These are phyloP conservation scores for Henckelia pumila DNA, from an alignment of 257 asterid species.

Conservation along the genomic window DNA sequence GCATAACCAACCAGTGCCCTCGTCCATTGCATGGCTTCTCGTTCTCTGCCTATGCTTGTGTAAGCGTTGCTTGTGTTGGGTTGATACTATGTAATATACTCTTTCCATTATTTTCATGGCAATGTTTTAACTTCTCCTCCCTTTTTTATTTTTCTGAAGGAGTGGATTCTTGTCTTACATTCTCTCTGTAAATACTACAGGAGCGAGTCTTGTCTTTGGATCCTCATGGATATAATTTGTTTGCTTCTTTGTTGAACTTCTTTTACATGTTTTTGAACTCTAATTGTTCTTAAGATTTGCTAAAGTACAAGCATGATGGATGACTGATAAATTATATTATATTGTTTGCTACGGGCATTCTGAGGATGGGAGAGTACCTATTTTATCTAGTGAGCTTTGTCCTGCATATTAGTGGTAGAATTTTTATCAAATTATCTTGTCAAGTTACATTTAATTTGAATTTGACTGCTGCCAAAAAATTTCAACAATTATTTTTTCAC, in stretches of 20 bases:
- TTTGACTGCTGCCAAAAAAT: not conserved
- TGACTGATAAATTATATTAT: not conserved
- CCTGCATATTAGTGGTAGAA: not conserved
- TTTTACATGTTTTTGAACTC: not conserved
- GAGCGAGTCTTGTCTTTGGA: not conserved
- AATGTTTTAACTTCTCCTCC: not conserved
- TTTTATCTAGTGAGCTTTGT: not conserved
- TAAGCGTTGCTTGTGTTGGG: slow-evolving; percentile 17
- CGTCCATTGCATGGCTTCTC: not conserved
- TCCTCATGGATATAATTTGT: not conserved
- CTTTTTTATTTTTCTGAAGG: not conserved
- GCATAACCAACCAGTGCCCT: not conserved
- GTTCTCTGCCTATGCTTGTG: not conserved
- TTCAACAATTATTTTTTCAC: not conserved
- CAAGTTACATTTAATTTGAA: not conserved
- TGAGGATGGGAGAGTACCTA: not conserved
- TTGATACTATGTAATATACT: slow-evolving; percentile 9
- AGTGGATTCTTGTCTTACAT: slow-evolving; percentile 8
- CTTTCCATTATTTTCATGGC: slow-evolving; percentile 1
- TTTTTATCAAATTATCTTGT: not conserved
- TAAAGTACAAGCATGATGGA: not conserved
- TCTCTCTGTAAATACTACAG: not conserved
- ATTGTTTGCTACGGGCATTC: not conserved
- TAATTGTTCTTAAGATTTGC: not conserved
- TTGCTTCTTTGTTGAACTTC: not conserved